Base-by-base conservation (phyloP, 805 yeast species). In the Candida ipomoeae region DNA sequence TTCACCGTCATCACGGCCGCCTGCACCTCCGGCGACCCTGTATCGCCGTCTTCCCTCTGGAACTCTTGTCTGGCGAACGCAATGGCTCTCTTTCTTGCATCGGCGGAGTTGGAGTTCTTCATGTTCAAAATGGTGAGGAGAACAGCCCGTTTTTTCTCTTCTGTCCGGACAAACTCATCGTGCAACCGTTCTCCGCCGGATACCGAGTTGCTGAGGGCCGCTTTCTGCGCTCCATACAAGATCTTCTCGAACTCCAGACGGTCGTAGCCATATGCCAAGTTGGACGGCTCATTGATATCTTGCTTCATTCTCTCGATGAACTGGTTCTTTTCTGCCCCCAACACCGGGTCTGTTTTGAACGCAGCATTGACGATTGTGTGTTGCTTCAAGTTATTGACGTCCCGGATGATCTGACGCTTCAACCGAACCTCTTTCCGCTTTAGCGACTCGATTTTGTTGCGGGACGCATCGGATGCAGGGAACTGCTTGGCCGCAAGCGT, bases 1-100 rank as follows among this genome's bases (percentile, higher is more conserved):
- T 81, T 81, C 44, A 89, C 84, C 0, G 98, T 89, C 71, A 85
- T 71, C 26, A 88, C 79, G 2, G 97, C 98, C 2, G 98, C 97
- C 69, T 91, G 97, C 23, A 91, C 97, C 70, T 92, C 98, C 48
- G 96, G 83, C 1, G 96, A 88, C 2, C 96, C 97, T 0, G 97
- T 88, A 66, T 94, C 98, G 48, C 96, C 96, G 42, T 84, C 89
- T 55, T 79, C 77, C 61, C 96, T 78, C 59, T 82, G 83, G 67
- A 92, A 91, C 70, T 92, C 97, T 58, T 79, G 70, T 46, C 82
- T 76, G 1, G 97, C 97, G 42, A 85, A 66, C 42, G 70, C 69
- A 2, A 81, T 73, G 29, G 89, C 86, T 57, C 80, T 65, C 56
- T 81, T 80, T 60, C 77, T 73, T 50, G 75, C 73, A 55, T 87